phyloP scores from a whole-genome alignment of 257 asterid genomes.

The Echium plantagineum region DNA sequence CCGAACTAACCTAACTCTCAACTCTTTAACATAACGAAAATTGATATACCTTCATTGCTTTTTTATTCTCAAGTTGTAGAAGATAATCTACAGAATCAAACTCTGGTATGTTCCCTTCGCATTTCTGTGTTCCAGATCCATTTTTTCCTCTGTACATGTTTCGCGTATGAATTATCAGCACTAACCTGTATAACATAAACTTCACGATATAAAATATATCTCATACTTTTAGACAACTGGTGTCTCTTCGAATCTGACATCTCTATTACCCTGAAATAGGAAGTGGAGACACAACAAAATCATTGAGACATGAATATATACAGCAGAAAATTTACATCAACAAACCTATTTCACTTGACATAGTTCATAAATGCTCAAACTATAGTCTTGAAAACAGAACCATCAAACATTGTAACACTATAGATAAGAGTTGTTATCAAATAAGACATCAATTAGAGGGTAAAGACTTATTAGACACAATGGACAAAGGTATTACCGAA shows the following conservation, averaged over 20 bases:
- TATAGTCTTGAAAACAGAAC: no score
- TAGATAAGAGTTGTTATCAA: no score
- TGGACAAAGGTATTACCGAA: no score
- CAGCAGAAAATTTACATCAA: no score
- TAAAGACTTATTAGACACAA: no score
- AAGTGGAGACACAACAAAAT: not conserved
- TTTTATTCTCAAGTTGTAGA: conserved; percentile 25
- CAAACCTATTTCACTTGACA: no score
- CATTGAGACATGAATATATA: not conserved
- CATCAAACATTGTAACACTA: no score
- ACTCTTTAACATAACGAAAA: conserved; percentile 1
- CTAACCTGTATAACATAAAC: not conserved
- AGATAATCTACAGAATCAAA: conserved; percentile 33
- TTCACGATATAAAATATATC: not conserved
- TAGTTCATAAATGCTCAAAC: no score
- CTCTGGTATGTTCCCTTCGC: conserved; percentile 14
- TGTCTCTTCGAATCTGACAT: conserved; percentile 7
- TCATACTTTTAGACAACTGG: conserved; percentile 14
- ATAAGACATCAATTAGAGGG: no score
- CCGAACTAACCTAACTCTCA: not conserved
- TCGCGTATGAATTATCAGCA: not conserved
- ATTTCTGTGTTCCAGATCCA: conserved; percentile 20
- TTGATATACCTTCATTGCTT: conserved; percentile 40
- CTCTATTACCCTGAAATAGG: conserved; percentile 12
- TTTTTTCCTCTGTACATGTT: conserved; percentile 7